Conservation (phyloP, 495 filamentous ascomycete species). For the Gamarada debralockiae region DNA sequence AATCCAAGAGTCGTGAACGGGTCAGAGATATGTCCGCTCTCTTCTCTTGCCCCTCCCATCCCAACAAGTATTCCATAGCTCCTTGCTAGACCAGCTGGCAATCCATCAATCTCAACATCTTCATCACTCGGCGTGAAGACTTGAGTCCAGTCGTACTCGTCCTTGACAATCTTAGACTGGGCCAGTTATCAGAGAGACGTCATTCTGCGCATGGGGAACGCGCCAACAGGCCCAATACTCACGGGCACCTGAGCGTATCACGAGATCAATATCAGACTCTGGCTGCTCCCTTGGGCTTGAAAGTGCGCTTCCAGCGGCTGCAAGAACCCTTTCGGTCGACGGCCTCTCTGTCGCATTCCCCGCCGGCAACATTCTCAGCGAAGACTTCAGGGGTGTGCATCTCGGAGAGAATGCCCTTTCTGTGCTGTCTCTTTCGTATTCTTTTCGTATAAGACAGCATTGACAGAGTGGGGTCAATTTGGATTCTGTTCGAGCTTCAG, state of each 20-base stretch:
- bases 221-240: not conserved
- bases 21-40: constrained; percentile 16
- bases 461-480: too few species aligned
- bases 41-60: constrained; percentile 7
- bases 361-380: not conserved
- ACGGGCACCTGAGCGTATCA: too few species aligned
- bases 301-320: constrained; percentile 8
- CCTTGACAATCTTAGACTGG: constrained; percentile 5
- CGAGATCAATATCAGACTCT: not conserved
- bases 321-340: constrained; percentile 9
- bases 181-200: not conserved
- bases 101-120: constrained; percentile 21
- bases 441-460: not conserved
- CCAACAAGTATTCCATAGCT: constrained; percentile 16
- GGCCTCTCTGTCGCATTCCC: not conserved
- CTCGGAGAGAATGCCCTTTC: constrained; percentile 26
- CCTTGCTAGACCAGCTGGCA: constrained; percentile 22
- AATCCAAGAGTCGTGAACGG: not conserved
- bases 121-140: constrained; percentile 16
- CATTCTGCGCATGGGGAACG: too few species aligned
- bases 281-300: constrained; percentile 2
- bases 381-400: constrained; percentile 20
- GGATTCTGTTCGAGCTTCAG: too few species aligned
- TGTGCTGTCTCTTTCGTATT: not conserved
- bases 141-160: constrained; percentile 21